A percentile compares a stretch with the other conserved stretches of the same genome.
phyloP scores from a whole-genome alignment of 352 stramenopile species.

The Phytophthora niederhauseri region DNA sequence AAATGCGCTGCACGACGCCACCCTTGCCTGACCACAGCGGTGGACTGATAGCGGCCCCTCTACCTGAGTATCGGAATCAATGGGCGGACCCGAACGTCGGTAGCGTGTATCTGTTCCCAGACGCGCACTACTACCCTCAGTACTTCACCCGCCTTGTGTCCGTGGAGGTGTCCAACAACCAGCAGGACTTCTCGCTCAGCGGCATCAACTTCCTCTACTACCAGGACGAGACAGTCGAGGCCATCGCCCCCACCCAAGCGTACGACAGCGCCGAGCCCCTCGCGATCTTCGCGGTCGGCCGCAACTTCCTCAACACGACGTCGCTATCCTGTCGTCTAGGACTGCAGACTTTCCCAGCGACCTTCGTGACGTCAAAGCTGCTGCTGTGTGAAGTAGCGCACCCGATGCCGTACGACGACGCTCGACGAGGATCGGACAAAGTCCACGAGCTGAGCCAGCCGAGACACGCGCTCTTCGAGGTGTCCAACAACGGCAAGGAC shows the following conservation, averaged over 20 bases:
- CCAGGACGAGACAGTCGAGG: slow-evolving; percentile 74
- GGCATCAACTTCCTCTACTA: slow-evolving; percentile 95
- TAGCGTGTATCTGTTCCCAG: slow-evolving; percentile 81
- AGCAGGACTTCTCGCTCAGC: slow-evolving; percentile 93
- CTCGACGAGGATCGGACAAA: slow-evolving; percentile 18
- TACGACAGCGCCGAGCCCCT: slow-evolving; percentile 55
- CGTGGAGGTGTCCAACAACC: slow-evolving; percentile 96
- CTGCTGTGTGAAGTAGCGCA: slow-evolving; percentile 88
- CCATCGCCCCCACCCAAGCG: slow-evolving; percentile 59
- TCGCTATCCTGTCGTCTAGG: slow-evolving; percentile 91
- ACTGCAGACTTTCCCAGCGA: slow-evolving; percentile 67
- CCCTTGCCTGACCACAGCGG: slow-evolving; percentile 62
- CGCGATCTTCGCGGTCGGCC: slow-evolving; percentile 70
- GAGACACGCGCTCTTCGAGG: slow-evolving; percentile 75
- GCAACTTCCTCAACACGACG: slow-evolving; percentile 94
- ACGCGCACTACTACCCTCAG: slow-evolving; percentile 87
- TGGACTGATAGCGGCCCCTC: slow-evolving; percentile 55
- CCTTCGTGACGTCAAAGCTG: slow-evolving; percentile 90
- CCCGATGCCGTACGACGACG: slow-evolving; percentile 45
- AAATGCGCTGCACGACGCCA: slow-evolving; percentile 87
- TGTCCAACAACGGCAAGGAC: slow-evolving; percentile 96
- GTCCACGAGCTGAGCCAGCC: slow-evolving; percentile 31
- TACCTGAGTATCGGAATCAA: slow-evolving; percentile 79
- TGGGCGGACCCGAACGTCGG: slow-evolving; percentile 63
- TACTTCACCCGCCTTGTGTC: slow-evolving; percentile 89